Evolutionary conservation across 1,284 basidiomycete genomes (phyloP).

Genomic region (Polyporus tsugae): DNA sequence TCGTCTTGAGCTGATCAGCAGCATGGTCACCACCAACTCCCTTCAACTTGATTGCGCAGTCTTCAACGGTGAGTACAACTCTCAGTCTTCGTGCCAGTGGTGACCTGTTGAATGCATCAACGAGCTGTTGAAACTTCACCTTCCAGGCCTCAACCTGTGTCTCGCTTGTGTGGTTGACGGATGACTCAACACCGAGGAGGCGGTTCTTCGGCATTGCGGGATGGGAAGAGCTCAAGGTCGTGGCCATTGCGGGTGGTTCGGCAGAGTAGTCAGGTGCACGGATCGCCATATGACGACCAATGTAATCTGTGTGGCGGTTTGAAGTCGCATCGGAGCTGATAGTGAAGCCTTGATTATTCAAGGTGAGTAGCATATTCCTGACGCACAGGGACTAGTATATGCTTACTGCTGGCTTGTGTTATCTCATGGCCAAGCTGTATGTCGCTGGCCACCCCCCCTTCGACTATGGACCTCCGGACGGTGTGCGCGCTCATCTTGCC

Average conservation of each 20-base stretch:
- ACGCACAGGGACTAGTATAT: not conserved
- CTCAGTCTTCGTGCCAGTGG: not conserved
- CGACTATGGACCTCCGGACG: not conserved
- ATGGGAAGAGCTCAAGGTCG: too few relatives aligned
- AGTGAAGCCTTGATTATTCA: conserved; percentile 19
- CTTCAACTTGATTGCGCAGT: conserved; percentile 30
- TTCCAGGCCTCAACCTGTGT: conserved; percentile 38
- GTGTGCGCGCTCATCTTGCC: conserved; percentile 1
- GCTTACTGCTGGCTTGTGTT: not conserved
- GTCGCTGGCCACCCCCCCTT: not conserved
- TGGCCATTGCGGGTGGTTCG: too few relatives aligned
- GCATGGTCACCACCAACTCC: conserved; percentile 34
- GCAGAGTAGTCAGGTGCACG: too few relatives aligned
- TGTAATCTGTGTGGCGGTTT: conserved; percentile 33
- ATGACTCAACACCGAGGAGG: conserved; percentile 33
- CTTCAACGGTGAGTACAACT: not conserved
- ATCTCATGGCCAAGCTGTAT: conserved; percentile 10
- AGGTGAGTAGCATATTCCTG: not conserved
- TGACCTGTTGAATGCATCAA: conserved; percentile 26
- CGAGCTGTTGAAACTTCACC: conserved; percentile 14
- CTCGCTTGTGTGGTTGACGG: conserved; percentile 38
- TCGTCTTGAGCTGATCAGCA: conserved; percentile 30
- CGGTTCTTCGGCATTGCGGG: not conserved
- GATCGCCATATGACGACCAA: conserved; percentile 21
- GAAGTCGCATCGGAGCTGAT: conserved; percentile 36